phyloP scores from a whole-genome alignment of 257 asterid species.

The Fraxinus cuspidata region DNA sequence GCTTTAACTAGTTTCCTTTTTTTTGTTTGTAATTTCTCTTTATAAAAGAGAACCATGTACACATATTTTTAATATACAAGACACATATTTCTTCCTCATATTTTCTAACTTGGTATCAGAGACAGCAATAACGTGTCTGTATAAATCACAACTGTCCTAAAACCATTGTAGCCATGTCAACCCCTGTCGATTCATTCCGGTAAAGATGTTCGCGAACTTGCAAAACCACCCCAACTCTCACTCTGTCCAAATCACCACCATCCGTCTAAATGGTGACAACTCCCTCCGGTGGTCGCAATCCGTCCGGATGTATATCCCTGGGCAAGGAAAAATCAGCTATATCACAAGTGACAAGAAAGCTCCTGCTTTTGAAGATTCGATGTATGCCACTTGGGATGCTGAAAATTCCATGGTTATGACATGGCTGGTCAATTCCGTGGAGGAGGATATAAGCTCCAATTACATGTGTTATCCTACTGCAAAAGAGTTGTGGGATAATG shows the following conservation, averaged over 20 bases:
- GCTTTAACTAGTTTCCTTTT: too few relatives aligned
- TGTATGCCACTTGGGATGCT: neutral
- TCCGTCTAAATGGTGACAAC: neutral
- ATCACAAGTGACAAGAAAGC: neutral
- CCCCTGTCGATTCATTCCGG: too few relatives aligned
- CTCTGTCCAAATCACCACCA: neutral
- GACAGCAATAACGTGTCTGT: too few relatives aligned
- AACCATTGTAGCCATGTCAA: too few relatives aligned
- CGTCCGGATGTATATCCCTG: neutral
- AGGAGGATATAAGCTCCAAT: neutral
- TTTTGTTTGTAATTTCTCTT: too few relatives aligned
- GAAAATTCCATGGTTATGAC: neutral
- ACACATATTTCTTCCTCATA: too few relatives aligned
- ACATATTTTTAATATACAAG: too few relatives aligned
- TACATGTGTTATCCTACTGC: neutral
- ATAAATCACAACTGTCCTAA: too few relatives aligned
- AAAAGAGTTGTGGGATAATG: neutral
- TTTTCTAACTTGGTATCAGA: too few relatives aligned
- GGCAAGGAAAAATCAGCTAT: neutral
- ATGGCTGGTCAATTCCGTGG: conserved; percentile 10
- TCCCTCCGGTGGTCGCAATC: neutral
- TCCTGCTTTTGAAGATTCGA: neutral
- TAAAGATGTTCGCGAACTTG: too few relatives aligned
- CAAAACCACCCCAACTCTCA: too few relatives aligned
- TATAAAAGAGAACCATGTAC: too few relatives aligned